Percentiles rank a stretch among this genome's conserved stretches.
phyloP scores from a whole-genome alignment of 139 green algal species.

The Nannochloris sp. region DNA sequence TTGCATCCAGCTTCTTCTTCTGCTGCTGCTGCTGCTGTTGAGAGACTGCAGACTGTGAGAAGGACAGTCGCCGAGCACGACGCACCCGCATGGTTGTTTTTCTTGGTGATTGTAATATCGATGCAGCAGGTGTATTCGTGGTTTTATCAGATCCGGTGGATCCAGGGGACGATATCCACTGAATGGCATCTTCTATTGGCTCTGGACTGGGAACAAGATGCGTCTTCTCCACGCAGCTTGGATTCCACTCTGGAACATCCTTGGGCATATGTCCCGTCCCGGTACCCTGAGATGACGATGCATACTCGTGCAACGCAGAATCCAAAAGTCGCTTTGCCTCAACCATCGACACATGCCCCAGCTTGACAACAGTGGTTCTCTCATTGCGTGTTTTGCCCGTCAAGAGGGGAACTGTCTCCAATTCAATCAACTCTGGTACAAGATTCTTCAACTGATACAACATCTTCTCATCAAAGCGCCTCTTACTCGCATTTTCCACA shows the following conservation, averaged over 20 bases:
- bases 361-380: not conserved
- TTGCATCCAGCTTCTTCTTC: not conserved
- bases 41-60: not conserved
- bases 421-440: slow-evolving; percentile 14
- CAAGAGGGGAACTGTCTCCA: slow-evolving; percentile 1
- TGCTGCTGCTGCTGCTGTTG: too few species aligned
- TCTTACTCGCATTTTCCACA: slow-evolving; percentile 22
- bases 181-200: not conserved
- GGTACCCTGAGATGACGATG: not conserved
- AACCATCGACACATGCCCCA: not conserved
- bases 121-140: not conserved
- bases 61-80: not conserved
- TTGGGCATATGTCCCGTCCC: not conserved
- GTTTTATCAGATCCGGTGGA: not conserved
- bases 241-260: slow-evolving; percentile 9
- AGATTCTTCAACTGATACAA: slow-evolving; percentile 24
- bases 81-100: not conserved
- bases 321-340: slow-evolving; percentile 2
- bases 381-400: not conserved
- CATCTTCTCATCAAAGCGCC: slow-evolving; percentile 14
- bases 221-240: not conserved
- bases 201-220: slow-evolving; percentile 3
- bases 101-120: not conserved
- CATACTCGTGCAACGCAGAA: not conserved
- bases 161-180: not conserved